Evolutionary conservation across 306 rosid genomes (phyloP).

Genomic region (Cyclanthera cordifolia): DNA sequence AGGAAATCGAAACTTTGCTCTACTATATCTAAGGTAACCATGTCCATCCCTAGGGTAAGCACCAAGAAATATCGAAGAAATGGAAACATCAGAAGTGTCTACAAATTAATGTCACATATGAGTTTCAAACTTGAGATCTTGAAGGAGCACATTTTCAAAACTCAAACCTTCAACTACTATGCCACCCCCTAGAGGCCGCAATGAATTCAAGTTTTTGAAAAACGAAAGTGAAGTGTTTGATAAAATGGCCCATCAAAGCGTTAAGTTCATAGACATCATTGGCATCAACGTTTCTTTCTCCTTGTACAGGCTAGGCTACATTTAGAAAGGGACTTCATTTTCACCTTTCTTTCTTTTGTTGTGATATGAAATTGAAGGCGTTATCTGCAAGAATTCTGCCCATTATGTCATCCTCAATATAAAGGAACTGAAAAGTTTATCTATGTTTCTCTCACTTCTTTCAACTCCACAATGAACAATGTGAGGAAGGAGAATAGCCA

Average conservation of each 20-base stretch:
- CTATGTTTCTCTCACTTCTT: not conserved
- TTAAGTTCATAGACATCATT: constrained; percentile 7
- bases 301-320: not conserved
- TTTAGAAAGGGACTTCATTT: constrained; percentile 7
- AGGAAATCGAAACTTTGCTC: too few species aligned
- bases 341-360: not conserved
- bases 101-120: too few species aligned
- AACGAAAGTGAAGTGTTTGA: not conserved
- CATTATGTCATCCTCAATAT: not conserved
- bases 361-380: not conserved
- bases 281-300: not conserved
- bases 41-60: too few species aligned
- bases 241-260: not conserved
- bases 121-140: too few species aligned
- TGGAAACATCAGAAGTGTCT: too few species aligned
- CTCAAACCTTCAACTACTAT: too few species aligned
- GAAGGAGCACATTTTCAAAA: too few species aligned
- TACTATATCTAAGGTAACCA: too few species aligned
- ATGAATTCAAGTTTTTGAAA: not conserved
- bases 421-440: not conserved
- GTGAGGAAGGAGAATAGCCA: not conserved
- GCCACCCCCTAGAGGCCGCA: too few species aligned
- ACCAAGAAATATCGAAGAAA: too few species aligned
- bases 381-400: not conserved
- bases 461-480: too few species aligned